These are phyloP conservation scores for Chlorella sp. DNA, from an alignment of 139 green algal genomes.

Conservation along the genomic window DNA sequence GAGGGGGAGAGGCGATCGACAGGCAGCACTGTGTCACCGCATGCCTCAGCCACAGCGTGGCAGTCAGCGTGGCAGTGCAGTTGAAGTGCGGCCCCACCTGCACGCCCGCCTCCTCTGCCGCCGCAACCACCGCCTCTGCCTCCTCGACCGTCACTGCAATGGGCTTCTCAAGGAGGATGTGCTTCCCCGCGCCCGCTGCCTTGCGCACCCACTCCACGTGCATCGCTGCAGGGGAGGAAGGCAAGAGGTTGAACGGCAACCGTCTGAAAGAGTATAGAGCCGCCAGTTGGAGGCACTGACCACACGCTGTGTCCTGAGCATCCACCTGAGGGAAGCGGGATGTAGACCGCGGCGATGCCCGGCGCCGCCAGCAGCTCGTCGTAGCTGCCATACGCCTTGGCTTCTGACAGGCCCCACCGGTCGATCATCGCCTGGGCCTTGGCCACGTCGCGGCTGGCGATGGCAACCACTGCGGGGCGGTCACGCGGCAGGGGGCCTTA, in stretches of 20 bases:
- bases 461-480: slow-evolving; percentile 27
- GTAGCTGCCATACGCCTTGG: slow-evolving; percentile 50
- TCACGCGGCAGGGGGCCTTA: neutral
- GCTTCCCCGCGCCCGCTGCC: slow-evolving; percentile 46
- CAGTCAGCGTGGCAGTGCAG: no score
- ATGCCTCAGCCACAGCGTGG: no score
- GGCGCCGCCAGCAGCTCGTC: slow-evolving; percentile 47
- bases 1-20: no score
- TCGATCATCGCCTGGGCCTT: slow-evolving; percentile 41
- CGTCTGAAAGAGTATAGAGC: no score
- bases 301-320: no score
- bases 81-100: no score
- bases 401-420: slow-evolving; percentile 18
- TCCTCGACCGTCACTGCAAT: slow-evolving; percentile 31
- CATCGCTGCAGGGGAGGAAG: no score
- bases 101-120: slow-evolving; percentile 17
- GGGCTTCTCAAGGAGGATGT: slow-evolving; percentile 63
- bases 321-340: slow-evolving; percentile 59
- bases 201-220: slow-evolving; percentile 58
- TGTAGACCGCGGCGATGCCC: slow-evolving; percentile 55
- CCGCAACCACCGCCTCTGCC: slow-evolving; percentile 26
- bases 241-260: no score
- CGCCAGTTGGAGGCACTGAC: no score
- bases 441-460: slow-evolving; percentile 35
- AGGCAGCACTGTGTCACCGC: no score